phyloP scores from a whole-genome alignment of 208 protist species.

The Angomonas ambiguus region DNA sequence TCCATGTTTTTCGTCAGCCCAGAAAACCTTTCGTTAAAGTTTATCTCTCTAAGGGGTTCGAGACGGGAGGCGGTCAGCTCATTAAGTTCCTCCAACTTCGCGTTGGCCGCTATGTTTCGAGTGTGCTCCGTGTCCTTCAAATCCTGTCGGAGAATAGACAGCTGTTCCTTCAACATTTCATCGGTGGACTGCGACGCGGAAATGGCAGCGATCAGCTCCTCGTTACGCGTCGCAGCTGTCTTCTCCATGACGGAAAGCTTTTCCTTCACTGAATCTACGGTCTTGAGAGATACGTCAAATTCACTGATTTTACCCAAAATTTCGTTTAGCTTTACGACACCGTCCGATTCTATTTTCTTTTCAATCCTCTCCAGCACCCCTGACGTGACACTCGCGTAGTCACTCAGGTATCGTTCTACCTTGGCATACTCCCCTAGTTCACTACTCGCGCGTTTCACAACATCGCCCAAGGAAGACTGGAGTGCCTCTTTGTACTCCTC shows the following conservation, averaged over 20 bases:
- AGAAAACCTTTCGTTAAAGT: not conserved
- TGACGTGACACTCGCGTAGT: conserved; percentile 9
- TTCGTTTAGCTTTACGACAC: conserved; percentile 10
- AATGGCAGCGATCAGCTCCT: not conserved
- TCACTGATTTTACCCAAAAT: conserved; percentile 18
- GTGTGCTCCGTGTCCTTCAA: conserved; percentile 11
- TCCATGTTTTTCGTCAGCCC: not conserved
- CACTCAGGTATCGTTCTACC: not conserved
- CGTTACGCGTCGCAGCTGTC: not conserved
- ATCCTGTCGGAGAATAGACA: conserved; percentile 5
- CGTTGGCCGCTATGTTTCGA: conserved; percentile 7
- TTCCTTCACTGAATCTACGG: not conserved
- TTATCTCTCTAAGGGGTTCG: not conserved
- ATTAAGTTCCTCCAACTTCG: conserved; percentile 20
- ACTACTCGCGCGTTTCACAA: too few relatives aligned
- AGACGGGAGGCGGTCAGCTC: conserved; percentile 14
- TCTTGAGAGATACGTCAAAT: conserved; percentile 11
- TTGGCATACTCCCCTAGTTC: too few relatives aligned
- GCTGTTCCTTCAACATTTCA: not conserved
- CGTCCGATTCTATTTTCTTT: conserved; percentile 15
- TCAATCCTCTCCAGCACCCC: conserved; percentile 13
- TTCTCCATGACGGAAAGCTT: not conserved
- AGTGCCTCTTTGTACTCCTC: not conserved
- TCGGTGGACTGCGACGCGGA: not conserved
- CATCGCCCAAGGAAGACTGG: not conserved